Base-by-base conservation (phyloP, 192 early-diverging fungal genomes). In the Dissophora ornata region DNA sequence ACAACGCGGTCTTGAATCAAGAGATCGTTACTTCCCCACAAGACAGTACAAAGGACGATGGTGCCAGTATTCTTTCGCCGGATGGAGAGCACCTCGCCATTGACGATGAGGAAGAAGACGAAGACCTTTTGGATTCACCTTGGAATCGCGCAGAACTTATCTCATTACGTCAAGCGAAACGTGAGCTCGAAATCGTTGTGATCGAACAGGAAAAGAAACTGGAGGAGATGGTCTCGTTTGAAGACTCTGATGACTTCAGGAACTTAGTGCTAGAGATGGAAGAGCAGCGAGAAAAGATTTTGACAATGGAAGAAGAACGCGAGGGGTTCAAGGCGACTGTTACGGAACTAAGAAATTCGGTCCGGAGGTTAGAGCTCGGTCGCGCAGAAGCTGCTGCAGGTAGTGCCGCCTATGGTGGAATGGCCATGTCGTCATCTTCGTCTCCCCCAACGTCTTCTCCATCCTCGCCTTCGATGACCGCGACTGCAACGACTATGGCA, bases 131-230 rank as follows among this genome's bases (percentile, higher is more conserved):
- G 79, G 82, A 52, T 11, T 67, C 62, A 52, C 73, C 64, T 13
- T 81, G 80, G 62, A 59, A 83, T 29, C 62, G 80, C 1, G 62
- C 71, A 0, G 85, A 86, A 45, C 64, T 83, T 0, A 67, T 69
- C 24, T 78, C 75, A 2, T 57, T 83, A 4, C 55, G 67, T 21
- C 74, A 80, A 59, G 67, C 69, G 7, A 87, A 81, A 24, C 80
- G 82, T 6, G 84, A 87, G 48, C 73, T 89, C 22, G 85, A 89
- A 40, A 83, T 86, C 54, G 81, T 86, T 2, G 68, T 81, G 8
- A 62, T 54, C 32, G 83, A 86, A 18, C 78, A 80, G 30, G 81
- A 82, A 46, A 80, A 83, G 46, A 71, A 79, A 42, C 67, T 82
- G 6, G 84, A 85, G 46, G 64, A 80, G 16, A 57, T 59, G 46